These are phyloP conservation scores for Xylaria longipes DNA, from an alignment of 495 filamentous ascomycete genomes.

Conservation along the genomic window DNA sequence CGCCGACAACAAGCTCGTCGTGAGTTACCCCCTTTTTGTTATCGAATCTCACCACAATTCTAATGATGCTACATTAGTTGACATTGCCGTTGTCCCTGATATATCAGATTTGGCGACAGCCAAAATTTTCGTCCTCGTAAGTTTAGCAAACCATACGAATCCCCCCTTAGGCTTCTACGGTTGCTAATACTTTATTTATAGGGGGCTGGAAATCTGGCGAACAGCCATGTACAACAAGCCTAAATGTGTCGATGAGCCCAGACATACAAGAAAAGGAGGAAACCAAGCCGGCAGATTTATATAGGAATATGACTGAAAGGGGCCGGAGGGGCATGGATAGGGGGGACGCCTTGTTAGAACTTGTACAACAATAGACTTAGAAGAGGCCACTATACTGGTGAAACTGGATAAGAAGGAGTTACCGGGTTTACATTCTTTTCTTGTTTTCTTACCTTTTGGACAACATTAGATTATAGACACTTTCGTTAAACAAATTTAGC, in stretches of 20 bases:
- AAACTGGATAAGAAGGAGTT: not conserved
- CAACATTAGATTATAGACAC: not conserved
- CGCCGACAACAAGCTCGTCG: conserved; percentile 11
- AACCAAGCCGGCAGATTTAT: not conserved
- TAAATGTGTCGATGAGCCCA: not conserved
- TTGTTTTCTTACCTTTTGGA: not conserved
- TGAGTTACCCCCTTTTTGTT: not conserved
- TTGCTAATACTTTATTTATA: not conserved
- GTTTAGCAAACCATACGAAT: not conserved
- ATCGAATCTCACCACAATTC: not conserved
- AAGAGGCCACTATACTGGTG: not conserved
- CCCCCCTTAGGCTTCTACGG: not conserved
- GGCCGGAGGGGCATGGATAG: not conserved
- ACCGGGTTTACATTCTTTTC: not conserved
- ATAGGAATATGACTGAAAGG: not conserved
- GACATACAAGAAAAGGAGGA: not conserved
- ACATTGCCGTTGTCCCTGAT: not conserved
- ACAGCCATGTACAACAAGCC: not conserved
- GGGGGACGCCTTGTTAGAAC: not conserved
- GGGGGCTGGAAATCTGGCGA: not conserved
- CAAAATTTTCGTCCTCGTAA: not conserved
- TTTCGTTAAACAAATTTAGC: not conserved
- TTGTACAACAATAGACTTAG: conserved; percentile 6
- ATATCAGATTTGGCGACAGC: not conserved
- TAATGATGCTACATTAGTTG: not conserved